Percentiles rank a stretch among this genome's conserved stretches.
Conservation (phyloP, 2,329 filamentous ascomycete species). For the Capronia americana region DNA sequence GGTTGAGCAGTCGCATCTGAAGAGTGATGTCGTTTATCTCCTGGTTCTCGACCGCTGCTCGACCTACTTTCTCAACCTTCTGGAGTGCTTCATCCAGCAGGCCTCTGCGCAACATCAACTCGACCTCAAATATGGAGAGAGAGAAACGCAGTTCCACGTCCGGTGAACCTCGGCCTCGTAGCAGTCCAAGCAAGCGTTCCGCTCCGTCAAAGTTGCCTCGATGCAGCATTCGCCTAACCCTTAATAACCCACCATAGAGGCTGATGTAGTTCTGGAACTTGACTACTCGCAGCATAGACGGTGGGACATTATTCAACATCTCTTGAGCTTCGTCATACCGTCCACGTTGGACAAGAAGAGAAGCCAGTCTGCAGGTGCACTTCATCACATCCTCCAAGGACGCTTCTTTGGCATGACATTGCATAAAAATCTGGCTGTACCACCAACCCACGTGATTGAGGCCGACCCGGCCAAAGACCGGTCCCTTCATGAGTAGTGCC, state of each 20-base stretch:
- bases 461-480: constrained; percentile 77
- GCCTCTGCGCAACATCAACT: constrained; percentile 62
- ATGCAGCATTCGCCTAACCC: constrained; percentile 51
- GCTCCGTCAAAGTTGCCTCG: constrained; percentile 63
- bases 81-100: constrained; percentile 61
- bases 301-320: constrained; percentile 65
- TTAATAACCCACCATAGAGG: constrained; percentile 52
- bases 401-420: constrained; percentile 69
- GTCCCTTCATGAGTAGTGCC: constrained; percentile 73
- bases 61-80: constrained; percentile 60
- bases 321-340: constrained; percentile 72
- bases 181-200: constrained; percentile 62
- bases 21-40: constrained; percentile 68
- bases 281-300: constrained; percentile 70
- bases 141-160: constrained; percentile 67
- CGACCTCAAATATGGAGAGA: constrained; percentile 65
- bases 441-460: constrained; percentile 60
- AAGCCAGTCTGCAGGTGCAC: constrained; percentile 73
- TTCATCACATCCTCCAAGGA: constrained; percentile 81
- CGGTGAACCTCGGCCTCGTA: constrained; percentile 58
- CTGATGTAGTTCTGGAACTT: constrained; percentile 71
- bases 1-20: constrained; percentile 72
- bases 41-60: constrained; percentile 52
- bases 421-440: constrained; percentile 75
- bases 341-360: constrained; percentile 69